Conservation (phyloP, 2,329 filamentous ascomycete species). For the Scytalidium lignicola region DNA sequence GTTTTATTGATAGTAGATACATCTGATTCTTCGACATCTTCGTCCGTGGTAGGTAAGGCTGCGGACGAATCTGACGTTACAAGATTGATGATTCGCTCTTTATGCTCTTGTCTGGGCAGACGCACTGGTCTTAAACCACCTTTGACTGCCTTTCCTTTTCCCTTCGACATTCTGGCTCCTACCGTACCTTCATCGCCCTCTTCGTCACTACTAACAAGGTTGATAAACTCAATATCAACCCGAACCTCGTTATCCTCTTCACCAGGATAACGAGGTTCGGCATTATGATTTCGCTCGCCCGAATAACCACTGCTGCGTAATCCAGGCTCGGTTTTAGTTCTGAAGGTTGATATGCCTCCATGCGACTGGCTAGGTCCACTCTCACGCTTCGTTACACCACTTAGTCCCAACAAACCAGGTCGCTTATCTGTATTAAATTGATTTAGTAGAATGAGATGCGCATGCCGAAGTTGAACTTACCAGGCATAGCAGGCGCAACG, state of each 20-base stretch:
- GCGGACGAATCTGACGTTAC: conserved; percentile 17
- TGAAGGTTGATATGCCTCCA: not conserved
- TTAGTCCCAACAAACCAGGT: not conserved
- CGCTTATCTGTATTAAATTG: not conserved
- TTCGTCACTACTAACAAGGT: conserved; percentile 15
- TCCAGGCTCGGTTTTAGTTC: not conserved
- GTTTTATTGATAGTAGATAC: not conserved
- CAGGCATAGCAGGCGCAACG: conserved; percentile 14
- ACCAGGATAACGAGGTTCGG: conserved; percentile 22
- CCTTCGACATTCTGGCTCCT: conserved; percentile 6
- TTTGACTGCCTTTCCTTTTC: conserved; percentile 9
- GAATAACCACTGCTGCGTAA: not conserved
- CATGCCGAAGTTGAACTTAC: conserved; percentile 13
- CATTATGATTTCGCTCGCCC: not conserved
- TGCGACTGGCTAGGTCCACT: not conserved
- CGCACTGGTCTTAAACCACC: conserved; percentile 23
- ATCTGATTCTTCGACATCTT: not conserved
- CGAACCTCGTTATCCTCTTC: conserved; percentile 17
- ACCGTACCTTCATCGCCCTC: conserved; percentile 11
- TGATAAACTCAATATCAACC: conserved; percentile 26
- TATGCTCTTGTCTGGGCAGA: conserved; percentile 24
- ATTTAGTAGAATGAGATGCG: not conserved
- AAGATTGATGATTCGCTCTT: conserved; percentile 20
- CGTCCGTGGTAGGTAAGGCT: not conserved
- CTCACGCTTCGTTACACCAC: not conserved